These are phyloP conservation scores for Populus hybrid DNA, from an alignment of 441 rosid genomes.

Conservation along the genomic window DNA sequence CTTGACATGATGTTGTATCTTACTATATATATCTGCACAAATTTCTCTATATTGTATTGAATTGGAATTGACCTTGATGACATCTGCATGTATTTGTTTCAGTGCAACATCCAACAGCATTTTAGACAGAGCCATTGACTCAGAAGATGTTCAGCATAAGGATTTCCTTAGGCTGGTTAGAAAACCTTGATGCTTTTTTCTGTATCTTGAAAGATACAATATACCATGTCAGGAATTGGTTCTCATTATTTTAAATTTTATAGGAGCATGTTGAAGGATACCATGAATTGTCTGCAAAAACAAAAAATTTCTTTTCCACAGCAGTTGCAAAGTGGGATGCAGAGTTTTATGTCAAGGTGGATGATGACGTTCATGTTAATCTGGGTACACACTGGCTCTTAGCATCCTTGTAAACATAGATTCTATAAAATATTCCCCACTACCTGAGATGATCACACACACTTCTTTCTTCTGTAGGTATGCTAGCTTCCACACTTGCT, in stretches of 20 bases:
- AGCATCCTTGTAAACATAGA: neutral
- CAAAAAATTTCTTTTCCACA: slow-evolving; percentile 79
- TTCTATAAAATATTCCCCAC: neutral
- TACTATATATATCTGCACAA: neutral
- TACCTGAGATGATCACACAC: neutral
- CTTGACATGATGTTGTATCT: neutral
- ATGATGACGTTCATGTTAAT: slow-evolving; percentile 98
- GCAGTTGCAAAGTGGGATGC: slow-evolving; percentile 97
- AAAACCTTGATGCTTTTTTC: neutral
- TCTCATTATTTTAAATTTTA: slow-evolving; percentile 4
- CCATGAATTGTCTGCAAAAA: slow-evolving; percentile 93
- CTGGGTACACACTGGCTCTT: slow-evolving; percentile 48
- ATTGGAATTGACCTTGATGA: slow-evolving; percentile 12
- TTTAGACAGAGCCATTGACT: slow-evolving; percentile 93
- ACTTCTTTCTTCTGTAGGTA: slow-evolving; percentile 38
- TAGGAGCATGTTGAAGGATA: slow-evolving; percentile 97
- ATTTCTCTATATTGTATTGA: neutral
- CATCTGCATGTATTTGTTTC: slow-evolving; percentile 24
- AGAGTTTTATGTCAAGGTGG: slow-evolving; percentile 86
- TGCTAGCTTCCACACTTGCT: slow-evolving; percentile 81
- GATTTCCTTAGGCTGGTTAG: slow-evolving; percentile 94
- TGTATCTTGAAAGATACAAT: neutral
- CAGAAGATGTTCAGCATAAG: slow-evolving; percentile 88
- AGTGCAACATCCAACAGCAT: slow-evolving; percentile 95
- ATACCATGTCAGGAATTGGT: neutral